Evolutionary conservation across 768 basidiomycete genomes (phyloP).

Genomic region (Fibroporia radiculosa): DNA sequence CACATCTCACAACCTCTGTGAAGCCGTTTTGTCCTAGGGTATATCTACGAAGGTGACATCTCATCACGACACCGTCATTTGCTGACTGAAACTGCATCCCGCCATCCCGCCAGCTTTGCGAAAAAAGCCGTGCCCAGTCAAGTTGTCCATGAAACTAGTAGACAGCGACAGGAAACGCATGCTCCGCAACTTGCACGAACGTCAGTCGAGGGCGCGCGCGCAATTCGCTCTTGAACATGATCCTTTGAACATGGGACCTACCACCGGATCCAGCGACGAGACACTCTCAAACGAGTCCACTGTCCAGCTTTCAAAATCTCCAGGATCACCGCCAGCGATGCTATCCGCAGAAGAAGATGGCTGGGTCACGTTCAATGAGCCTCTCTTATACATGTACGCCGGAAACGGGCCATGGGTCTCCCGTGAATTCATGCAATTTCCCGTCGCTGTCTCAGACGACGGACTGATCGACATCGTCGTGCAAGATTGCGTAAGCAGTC

Average conservation of each 20-base stretch:
- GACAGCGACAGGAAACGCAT: conserved; percentile 67
- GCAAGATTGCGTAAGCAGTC: conserved; percentile 48
- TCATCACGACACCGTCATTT: no score
- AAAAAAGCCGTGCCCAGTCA: conserved; percentile 63
- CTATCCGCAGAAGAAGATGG: conserved; percentile 34
- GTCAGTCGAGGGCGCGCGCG: conserved; percentile 19
- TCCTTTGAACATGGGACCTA: background rate
- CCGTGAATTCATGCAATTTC: conserved; percentile 78
- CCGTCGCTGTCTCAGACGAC: conserved; percentile 72
- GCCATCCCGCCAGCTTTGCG: no score
- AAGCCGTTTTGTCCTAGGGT: conserved; percentile 67
- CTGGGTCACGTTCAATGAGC: conserved; percentile 68
- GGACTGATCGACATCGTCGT: conserved; percentile 67
- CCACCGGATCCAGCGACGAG: background rate
- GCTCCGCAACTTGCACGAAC: conserved; percentile 40
- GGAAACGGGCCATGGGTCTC: conserved; percentile 72
- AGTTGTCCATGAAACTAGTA: conserved; percentile 62
- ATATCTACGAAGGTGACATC: conserved; percentile 61
- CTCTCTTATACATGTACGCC: conserved; percentile 62
- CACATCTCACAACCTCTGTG: background rate
- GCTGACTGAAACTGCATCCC: no score
- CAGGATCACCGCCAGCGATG: conserved; percentile 35
- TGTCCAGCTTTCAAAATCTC: conserved; percentile 24
- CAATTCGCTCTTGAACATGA: background rate
- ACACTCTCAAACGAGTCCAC: background rate